phyloP scores from a whole-genome alignment of 2,329 filamentous ascomycete species.

The Didymella lethalis region DNA sequence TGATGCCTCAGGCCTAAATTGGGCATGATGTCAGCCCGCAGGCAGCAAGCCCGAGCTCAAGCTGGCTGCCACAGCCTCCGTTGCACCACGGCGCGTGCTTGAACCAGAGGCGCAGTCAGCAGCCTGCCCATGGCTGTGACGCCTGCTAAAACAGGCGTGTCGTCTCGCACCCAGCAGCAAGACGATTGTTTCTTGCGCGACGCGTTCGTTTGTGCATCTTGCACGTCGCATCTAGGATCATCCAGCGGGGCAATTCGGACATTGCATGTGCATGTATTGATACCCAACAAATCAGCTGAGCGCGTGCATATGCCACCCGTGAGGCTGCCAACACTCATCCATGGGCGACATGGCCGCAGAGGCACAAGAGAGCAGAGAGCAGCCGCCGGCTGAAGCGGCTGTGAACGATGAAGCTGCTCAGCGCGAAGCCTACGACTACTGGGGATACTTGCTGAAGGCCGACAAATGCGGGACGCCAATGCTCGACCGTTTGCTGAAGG shows the following conservation, averaged over 20 bases:
- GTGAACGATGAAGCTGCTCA: constrained; percentile 41
- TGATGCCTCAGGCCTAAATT: constrained; percentile 25
- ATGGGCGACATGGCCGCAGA: constrained; percentile 41
- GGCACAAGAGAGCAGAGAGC: constrained; percentile 31
- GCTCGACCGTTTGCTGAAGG: constrained; percentile 56
- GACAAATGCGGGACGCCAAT: constrained; percentile 60
- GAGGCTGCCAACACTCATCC: constrained; percentile 13
- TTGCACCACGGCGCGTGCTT: constrained; percentile 26
- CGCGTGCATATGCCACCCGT: constrained; percentile 21
- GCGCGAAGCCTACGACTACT: constrained; percentile 58
- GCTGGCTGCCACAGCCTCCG: constrained; percentile 23
- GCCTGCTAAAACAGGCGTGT: constrained; percentile 23
- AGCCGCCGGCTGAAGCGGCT: constrained; percentile 29
- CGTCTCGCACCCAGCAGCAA: constrained; percentile 8
- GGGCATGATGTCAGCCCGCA: constrained; percentile 27
- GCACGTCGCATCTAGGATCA: constrained; percentile 22
- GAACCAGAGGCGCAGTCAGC: constrained; percentile 41
- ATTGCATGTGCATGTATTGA: constrained; percentile 30
- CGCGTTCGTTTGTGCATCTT: constrained; percentile 16
- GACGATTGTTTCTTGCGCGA: constrained; percentile 10
- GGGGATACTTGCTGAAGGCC: constrained; percentile 60
- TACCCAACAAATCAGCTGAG: constrained; percentile 29
- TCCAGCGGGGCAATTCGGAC: constrained; percentile 28
- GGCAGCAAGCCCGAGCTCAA: constrained; percentile 3
- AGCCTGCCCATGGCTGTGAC: constrained; percentile 28